Percentiles rank a stretch among this genome's conserved stretches.
Conservation (phyloP, 176 grass and related monocot genomes). For the Triticum turgidum region DNA sequence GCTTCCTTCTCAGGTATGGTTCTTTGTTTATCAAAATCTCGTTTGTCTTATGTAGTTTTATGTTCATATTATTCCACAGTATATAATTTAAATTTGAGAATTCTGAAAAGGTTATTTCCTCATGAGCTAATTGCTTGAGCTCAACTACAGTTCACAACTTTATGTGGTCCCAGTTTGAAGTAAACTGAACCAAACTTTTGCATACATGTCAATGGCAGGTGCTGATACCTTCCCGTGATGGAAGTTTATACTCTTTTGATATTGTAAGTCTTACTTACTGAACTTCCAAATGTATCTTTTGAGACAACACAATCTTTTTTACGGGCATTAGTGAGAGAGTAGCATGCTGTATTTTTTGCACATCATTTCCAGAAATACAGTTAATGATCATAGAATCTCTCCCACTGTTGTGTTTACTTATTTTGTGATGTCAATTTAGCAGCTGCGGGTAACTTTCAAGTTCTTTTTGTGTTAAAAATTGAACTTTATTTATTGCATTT, state of each 20-base stretch:
- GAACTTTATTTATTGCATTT: neutral
- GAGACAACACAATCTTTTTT: neutral
- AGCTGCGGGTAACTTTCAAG: neutral
- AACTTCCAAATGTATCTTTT: neutral
- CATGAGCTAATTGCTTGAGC: neutral
- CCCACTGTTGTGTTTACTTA: neutral
- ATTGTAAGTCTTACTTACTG: constrained; percentile 53
- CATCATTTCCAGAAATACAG: neutral
- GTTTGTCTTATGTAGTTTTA: neutral
- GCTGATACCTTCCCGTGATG: constrained; percentile 71
- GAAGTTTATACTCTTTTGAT: constrained; percentile 75
- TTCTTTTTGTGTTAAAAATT: neutral
- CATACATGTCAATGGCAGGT: constrained; percentile 48
- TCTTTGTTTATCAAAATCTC: constrained; percentile 17
- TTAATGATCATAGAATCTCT: neutral
- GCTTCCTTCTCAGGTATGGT: constrained; percentile 62
- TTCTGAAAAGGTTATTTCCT: neutral
- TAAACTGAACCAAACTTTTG: constrained; percentile 16
- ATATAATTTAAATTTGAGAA: neutral
- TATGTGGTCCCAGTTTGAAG: neutral
- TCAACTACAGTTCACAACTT: neutral
- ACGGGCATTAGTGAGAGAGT: neutral
- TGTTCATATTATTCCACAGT: neutral
- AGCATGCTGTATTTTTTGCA: neutral
- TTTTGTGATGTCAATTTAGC: constrained; percentile 5